A percentile compares a stretch with the other conserved stretches of the same genome.
These are phyloP conservation scores for Aspergillus ostianus DNA, from an alignment of 495 filamentous ascomycete species.

Conservation along the genomic window DNA sequence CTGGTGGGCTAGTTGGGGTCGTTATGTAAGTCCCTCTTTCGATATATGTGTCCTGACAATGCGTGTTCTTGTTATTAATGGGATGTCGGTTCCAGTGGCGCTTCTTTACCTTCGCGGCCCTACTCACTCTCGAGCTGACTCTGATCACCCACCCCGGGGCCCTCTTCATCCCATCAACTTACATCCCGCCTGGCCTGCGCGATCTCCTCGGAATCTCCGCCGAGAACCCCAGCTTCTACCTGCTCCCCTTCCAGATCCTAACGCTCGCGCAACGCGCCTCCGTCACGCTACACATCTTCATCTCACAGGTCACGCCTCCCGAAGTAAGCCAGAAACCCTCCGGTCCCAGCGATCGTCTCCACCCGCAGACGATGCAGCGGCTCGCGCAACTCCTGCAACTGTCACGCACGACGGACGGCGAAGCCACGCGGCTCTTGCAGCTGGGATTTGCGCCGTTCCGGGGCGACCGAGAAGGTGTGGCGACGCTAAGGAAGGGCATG, in stretches of 20 bases:
- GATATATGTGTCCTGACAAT: too few relatives aligned
- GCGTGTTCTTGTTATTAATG: background rate
- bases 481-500: slow-evolving; percentile 60
- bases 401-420: slow-evolving; percentile 58
- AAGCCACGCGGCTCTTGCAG: slow-evolving; percentile 66
- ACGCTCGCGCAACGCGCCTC: slow-evolving; percentile 71
- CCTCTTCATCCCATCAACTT: slow-evolving; percentile 34
- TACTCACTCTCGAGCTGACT: slow-evolving; percentile 73
- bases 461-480: slow-evolving; percentile 61
- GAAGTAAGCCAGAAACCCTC: slow-evolving; percentile 32
- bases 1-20: slow-evolving; percentile 81
- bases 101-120: slow-evolving; percentile 67
- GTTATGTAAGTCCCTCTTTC: slow-evolving; percentile 47
- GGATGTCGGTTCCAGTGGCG: slow-evolving; percentile 62
- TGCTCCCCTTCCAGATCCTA: slow-evolving; percentile 87
- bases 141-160: slow-evolving; percentile 63
- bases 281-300: slow-evolving; percentile 83
- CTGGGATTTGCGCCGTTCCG: slow-evolving; percentile 82
- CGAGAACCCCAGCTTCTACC: slow-evolving; percentile 48
- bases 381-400: slow-evolving; percentile 43
- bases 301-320: slow-evolving; percentile 67
- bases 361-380: slow-evolving; percentile 38
- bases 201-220: slow-evolving; percentile 64
- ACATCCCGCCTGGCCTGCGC: slow-evolving; percentile 40
- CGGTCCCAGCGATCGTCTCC: slow-evolving; percentile 22